Evolutionary conservation across 768 basidiomycete genomes (phyloP).

Genomic region (Fibroporia radiculosa): DNA sequence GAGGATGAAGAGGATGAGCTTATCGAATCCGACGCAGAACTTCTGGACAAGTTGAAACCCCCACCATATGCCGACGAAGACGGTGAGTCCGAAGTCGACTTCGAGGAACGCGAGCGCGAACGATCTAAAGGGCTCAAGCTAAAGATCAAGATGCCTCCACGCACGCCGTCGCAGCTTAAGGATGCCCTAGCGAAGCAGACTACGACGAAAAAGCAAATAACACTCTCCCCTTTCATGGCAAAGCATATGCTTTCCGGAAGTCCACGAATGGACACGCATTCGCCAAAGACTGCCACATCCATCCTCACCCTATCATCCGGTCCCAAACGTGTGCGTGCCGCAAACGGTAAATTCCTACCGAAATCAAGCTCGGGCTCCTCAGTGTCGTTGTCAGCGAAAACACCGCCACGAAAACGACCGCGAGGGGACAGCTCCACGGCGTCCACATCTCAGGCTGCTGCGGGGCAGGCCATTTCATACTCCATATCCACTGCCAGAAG

Average conservation of each 20-base stretch:
- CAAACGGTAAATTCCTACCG: conserved; percentile 13
- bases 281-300: neutral
- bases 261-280: neutral
- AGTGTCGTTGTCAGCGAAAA: neutral
- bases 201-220: conserved; percentile 7
- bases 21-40: conserved; percentile 4
- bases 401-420: conserved; percentile 1
- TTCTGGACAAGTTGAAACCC: neutral
- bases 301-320: conserved; percentile 1
- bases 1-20: conserved; percentile 7
- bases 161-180: conserved; percentile 9
- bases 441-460: neutral
- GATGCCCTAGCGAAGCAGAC: neutral
- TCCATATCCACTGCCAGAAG: conserved; percentile 4
- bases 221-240: conserved; percentile 12
- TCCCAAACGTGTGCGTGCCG: conserved; percentile 2
- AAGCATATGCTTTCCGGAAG: neutral
- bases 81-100: conserved; percentile 25
- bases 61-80: conserved; percentile 16
- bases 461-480: neutral
- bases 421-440: neutral
- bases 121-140: conserved; percentile 30
- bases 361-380: conserved; percentile 2
- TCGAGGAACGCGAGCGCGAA: conserved; percentile 23
- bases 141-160: conserved; percentile 28